Base-by-base conservation (phyloP, 2,329 filamentous ascomycete genomes). In the Colletotrichum sojae region DNA sequence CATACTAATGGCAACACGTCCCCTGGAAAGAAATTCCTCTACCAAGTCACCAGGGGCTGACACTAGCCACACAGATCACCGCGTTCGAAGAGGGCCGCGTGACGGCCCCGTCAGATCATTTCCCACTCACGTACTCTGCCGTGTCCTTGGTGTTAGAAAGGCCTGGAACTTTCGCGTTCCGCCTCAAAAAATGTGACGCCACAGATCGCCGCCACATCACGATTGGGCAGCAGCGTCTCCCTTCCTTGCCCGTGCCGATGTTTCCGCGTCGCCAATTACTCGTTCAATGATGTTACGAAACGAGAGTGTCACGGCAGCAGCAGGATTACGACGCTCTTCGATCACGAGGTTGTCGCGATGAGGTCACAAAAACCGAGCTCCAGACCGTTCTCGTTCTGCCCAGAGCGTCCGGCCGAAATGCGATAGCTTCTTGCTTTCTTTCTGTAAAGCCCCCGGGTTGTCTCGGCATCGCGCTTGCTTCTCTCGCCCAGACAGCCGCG, bases 11-110 rank as follows among this genome's bases (percentile, higher is more conserved):
- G n/a, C 2, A 36, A 36, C 31, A 3, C 8, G 18, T 63, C 63
- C 52, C 16, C 31, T 12, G 31, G 9, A 36, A 36, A 36, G 10
- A 48, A 20, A 39, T 27, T 16, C 22, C 40, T 27, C 13, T 9
- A 49, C 43, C 51, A 5, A 55, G 45, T 52, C 59, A 48, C 25
- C 45, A 48, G 43, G 49, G 27, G n/a, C 45, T n/a, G 48, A 22
- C 40, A 49, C 52, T 48, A 62, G 68, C 63, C 63, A 71, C 68
- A 51, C 59, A 48, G 18, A 46, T 68, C 39, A 53, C 51, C 31
- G 20, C 43, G 43, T 54, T 39, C n/a, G 31, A 10, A 31, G 31
- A 45, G 10, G 66, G n/a, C 43, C 60, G 25, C 60, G 68, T 71
- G 70, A 71, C 58, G 63, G 54, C 25, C 55, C 53, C 53, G 54